phyloP scores from a whole-genome alignment of 2,329 filamentous ascomycete species.

The Xylariales sp. region DNA sequence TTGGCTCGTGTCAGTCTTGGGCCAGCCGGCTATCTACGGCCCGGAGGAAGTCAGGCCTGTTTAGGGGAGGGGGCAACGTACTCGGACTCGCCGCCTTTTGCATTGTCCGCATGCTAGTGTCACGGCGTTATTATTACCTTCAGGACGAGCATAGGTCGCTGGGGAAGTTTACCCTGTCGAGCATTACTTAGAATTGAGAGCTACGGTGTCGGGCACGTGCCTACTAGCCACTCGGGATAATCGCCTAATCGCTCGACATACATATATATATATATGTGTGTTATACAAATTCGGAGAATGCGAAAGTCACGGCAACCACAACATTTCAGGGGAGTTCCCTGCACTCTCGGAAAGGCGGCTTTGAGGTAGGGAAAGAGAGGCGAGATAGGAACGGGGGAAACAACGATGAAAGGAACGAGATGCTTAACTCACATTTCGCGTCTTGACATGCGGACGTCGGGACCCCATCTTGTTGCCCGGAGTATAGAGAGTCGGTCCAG shows the following conservation, averaged over 20 bases:
- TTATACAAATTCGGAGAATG: no score
- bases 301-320: background rate
- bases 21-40: background rate
- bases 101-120: slow-evolving; percentile 11
- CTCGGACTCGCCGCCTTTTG: slow-evolving; percentile 17
- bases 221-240: background rate
- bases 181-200: background rate
- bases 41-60: background rate
- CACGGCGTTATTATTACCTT: slow-evolving; percentile 3
- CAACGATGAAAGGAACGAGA: background rate
- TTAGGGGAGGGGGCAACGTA: background rate
- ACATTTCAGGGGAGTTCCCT: no score
- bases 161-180: background rate
- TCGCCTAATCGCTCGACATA: background rate
- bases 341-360: background rate
- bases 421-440: slow-evolving; percentile 11
- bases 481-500: no score
- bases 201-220: background rate
- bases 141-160: background rate
- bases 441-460: slow-evolving; percentile 9
- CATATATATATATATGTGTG: background rate
- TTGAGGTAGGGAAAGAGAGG: background rate
- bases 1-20: background rate
- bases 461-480: slow-evolving; percentile 5
- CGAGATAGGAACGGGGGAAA: background rate